Conservation (phyloP, 768 basidiomycete species). For the Trichaptum fuscoviolaceum region DNA sequence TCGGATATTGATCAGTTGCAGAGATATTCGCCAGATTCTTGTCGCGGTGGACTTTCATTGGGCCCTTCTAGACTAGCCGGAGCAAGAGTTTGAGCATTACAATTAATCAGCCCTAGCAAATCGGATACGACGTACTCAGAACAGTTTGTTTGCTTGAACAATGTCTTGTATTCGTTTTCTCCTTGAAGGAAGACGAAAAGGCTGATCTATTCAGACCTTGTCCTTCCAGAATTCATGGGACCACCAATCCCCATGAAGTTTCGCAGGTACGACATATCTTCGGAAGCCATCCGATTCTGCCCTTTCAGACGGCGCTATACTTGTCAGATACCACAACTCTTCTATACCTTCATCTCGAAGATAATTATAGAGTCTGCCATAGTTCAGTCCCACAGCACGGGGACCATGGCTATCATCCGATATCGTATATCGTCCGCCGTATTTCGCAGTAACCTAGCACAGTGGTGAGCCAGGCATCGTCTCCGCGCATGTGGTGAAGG, state of each 20-base stretch:
- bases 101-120: conserved; percentile 8
- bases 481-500: conserved; percentile 8
- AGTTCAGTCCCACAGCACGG: conserved; percentile 83
- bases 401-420: conserved; percentile 98
- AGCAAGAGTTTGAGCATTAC: conserved; percentile 12
- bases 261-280: conserved; percentile 38
- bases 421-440: conserved; percentile 71
- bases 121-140: conserved; percentile 18
- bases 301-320: conserved; percentile 20
- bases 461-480: conserved; percentile 3
- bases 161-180: too few relatives aligned
- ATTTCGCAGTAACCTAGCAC: conserved; percentile 59
- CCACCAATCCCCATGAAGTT: conserved; percentile 50
- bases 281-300: conserved; percentile 37
- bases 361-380: conserved; percentile 60
- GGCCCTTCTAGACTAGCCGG: conserved; percentile 13
- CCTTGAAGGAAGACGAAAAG: too few relatives aligned
- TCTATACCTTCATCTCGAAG: conserved; percentile 51
- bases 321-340: conserved; percentile 60
- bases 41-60: conserved; percentile 9
- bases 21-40: not conserved
- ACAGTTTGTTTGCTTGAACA: too few relatives aligned
- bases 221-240: conserved; percentile 54
- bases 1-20: not conserved
- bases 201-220: conserved; percentile 12